Evolutionary conservation across 2,329 filamentous ascomycete species (phyloP), one percentile per base, ranked within the genome.

Genomic region (Chlorencoelia australis): DNA sequence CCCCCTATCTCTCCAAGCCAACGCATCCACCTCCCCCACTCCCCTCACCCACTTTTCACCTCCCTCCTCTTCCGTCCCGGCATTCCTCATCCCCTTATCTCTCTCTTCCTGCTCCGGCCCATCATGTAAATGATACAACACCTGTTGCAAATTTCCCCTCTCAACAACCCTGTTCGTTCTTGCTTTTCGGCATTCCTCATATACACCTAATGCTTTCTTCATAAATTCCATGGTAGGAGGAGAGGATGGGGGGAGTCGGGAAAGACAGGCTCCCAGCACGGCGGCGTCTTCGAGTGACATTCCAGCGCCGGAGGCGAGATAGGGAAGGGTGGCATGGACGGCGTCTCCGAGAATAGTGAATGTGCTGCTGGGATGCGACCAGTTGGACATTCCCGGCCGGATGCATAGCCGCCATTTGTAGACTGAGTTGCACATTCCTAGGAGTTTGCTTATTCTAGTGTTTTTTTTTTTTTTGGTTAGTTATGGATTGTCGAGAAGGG

Each of bases 331-430:
- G 1, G 76, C 74, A 43, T 81, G 75, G 2, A 74, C 73, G 1
- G 75, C 71, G 47, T 81, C 76, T 0, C 77, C 76, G 0, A 80
- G 60, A 49, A 80, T 65, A 0, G 71, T 69, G 47, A 76, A 75
- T 0, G 68, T 59, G 0, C 66, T 73, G 0, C 64, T 68, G 0
- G 65, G 56, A 43, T 79, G 67, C 0, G 64, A 70, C 75, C 76
- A 80, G 1, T 61, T 59, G n/a, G 66, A 63, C 24, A 75, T 61
- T 4, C 66, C 66, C 1, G 65, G 65, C 1, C 73, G 63, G 39
- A 73, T 75, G 52, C 68, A 73, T 0, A 79, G 56, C 2, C 70
- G 62, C 74, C 74, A 80, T 79, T 80, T 53, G 33, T 65, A 64
- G 0, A 79, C 72, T 0, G 66, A 69, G 28, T 73, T 59, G 49